Evolutionary conservation across 495 filamentous ascomycete species (phyloP), one percentile per base, ranked within the genome.

Genomic region (Talaromyces stipitatus): DNA sequence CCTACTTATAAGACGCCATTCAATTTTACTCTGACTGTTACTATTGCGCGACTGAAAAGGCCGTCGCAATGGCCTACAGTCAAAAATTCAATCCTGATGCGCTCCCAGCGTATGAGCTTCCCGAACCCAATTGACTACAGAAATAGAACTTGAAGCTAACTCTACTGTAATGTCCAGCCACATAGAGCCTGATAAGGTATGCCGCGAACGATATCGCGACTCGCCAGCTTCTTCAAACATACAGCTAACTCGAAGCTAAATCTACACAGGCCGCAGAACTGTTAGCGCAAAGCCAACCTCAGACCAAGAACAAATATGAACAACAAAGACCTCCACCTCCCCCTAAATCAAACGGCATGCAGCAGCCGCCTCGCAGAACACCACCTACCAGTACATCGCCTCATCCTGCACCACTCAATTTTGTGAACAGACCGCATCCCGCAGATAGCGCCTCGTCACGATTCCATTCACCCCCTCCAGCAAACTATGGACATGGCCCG

Each of bases 71-170:
- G 94, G 94, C 94, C 28, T 97, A 98, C 81, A 96, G 95, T 69
- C 83, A 85, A 64, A 80, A 82, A 41, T 91, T 88, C 74, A 97
- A 98, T 66, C 92, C 92, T n/a, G 95, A 98, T 76, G 90, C 91
- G 71, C 84, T 98, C 58, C 94, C 94, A 70, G 90, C 91, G 87
- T 95, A 77, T 83, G 91, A 85, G 20, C 33, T 43, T 26, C 26
- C 23, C 56, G 41, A 33, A 24, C 32, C 22, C 14, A 38, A 16
- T 2, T 16, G 22, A 29, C 16, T 9, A 14, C 9, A 24, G 4
- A 43, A 32, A 51, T 6, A 5, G 14, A 8, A 30, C 50, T 16
- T 9, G 22, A 57, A 28, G 30, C 32, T 32, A 4, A 50, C 3
- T n/a, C n/a, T 52, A 29, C 32, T 57, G 22, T 62, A 20, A 55